Percentiles rank a stretch among this genome's conserved stretches.
phyloP scores from a whole-genome alignment of 75 land plant genomes.

The Selaginella moellendorffii region DNA sequence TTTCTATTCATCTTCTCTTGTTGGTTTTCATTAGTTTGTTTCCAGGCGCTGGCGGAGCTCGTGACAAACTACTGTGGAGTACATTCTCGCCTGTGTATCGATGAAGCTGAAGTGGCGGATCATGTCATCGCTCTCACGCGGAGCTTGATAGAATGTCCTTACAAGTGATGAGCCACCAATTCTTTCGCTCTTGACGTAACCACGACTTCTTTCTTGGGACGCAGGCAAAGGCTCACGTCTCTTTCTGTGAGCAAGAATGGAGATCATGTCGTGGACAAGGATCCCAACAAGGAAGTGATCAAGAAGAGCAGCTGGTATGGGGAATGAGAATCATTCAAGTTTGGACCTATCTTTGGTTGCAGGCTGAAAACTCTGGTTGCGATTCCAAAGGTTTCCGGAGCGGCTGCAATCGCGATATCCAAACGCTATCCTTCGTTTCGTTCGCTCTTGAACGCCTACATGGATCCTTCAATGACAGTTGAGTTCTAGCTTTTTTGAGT shows the following conservation, averaged over 20 bases:
- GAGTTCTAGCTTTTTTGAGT: constrained; percentile 14
- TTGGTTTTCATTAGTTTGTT: constrained; percentile 5
- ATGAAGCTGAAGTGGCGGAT: constrained; percentile 96
- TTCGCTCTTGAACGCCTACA: constrained; percentile 73
- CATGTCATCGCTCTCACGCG: constrained; percentile 77
- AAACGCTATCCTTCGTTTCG: constrained; percentile 86
- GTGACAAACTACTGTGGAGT: constrained; percentile 50
- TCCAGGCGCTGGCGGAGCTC: constrained; percentile 61
- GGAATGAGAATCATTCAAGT: too few relatives aligned
- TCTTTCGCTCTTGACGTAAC: background rate
- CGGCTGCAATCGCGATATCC: constrained; percentile 77
- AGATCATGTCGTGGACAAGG: constrained; percentile 49
- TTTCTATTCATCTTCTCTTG: background rate
- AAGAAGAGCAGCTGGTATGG: constrained; percentile 66
- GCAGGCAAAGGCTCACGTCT: constrained; percentile 57
- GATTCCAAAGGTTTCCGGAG: constrained; percentile 79
- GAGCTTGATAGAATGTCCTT: constrained; percentile 76
- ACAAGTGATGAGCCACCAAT: constrained; percentile 32
- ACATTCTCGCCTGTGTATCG: constrained; percentile 69
- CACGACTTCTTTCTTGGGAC: background rate
- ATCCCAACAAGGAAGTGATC: constrained; percentile 41
- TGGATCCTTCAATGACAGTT: constrained; percentile 76
- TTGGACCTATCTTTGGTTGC: constrained; percentile 4
- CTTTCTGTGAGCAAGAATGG: constrained; percentile 87
- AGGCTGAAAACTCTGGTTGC: constrained; percentile 85